Evolutionary conservation across 768 basidiomycete species (phyloP).

Genomic region (Leccinum subgranulosum): DNA sequence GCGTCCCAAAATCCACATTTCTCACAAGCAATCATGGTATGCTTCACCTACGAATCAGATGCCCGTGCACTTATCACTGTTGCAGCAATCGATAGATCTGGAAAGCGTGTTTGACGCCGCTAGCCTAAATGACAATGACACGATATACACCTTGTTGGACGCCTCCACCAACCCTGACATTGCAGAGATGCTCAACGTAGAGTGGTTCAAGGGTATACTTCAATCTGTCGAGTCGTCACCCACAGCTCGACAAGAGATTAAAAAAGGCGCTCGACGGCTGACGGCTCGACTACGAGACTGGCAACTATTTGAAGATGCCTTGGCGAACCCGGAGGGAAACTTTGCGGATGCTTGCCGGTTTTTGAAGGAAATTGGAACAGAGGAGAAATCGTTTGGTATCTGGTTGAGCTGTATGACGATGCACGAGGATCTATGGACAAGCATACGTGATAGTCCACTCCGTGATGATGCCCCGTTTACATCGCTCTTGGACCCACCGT

Average conservation of each 20-base stretch:
- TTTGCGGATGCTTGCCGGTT: conserved; percentile 47
- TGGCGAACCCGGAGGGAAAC: conserved; percentile 52
- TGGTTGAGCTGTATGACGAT: conserved; percentile 69
- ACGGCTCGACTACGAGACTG: conserved; percentile 53
- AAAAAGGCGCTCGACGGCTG: conserved; percentile 47
- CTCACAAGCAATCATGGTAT: conserved; percentile 44
- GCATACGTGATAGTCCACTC: conserved; percentile 13
- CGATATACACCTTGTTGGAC: conserved; percentile 54
- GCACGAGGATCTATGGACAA: conserved; percentile 47
- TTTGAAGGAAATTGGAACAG: conserved; percentile 57
- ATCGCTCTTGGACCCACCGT: conserved; percentile 36
- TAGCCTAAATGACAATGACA: conserved; percentile 50
- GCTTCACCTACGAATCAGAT: not conserved
- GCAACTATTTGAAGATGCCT: conserved; percentile 57
- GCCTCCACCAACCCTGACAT: conserved; percentile 66
- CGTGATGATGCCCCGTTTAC: conserved; percentile 33
- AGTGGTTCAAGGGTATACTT: conserved; percentile 28
- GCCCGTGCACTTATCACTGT: conserved; percentile 8
- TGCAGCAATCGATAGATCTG: conserved; percentile 58
- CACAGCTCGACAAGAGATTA: conserved; percentile 39
- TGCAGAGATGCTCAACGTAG: conserved; percentile 47
- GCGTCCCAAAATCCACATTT: conserved; percentile 62
- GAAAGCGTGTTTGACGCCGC: conserved; percentile 50
- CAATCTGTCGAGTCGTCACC: conserved; percentile 24
- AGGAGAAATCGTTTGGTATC: conserved; percentile 68